Conservation (phyloP, 208 protist genomes). For the Leishmania arabica region DNA sequence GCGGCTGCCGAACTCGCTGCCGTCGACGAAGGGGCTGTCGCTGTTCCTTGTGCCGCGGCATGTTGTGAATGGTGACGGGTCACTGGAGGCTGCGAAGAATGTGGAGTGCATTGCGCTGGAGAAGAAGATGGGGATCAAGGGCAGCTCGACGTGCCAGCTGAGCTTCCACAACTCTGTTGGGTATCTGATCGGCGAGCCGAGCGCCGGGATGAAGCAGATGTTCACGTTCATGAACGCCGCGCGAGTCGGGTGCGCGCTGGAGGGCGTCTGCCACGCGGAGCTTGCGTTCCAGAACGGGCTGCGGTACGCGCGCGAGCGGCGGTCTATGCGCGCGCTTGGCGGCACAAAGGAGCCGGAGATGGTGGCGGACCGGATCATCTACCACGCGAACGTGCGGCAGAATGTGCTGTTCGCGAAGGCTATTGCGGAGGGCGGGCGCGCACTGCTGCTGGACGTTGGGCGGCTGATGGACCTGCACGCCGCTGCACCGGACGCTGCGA, state of each 20-base stretch:
- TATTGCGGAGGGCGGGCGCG: constrained; percentile 81
- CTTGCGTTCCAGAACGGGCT: constrained; percentile 87
- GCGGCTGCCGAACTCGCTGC: constrained; percentile 58
- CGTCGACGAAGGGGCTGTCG: constrained; percentile 87
- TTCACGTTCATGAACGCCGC: constrained; percentile 92
- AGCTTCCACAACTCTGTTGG: constrained; percentile 84
- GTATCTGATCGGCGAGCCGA: constrained; percentile 84
- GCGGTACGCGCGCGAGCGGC: constrained; percentile 70
- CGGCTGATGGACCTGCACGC: constrained; percentile 68
- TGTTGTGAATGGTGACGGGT: constrained; percentile 68
- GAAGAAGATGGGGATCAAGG: constrained; percentile 92
- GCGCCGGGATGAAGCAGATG: constrained; percentile 88
- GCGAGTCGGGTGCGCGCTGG: constrained; percentile 73
- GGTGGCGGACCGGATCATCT: constrained; percentile 64
- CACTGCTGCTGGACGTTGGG: constrained; percentile 72
- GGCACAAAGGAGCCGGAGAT: constrained; percentile 61
- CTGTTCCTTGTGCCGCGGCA: constrained; percentile 91
- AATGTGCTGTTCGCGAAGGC: constrained; percentile 86
- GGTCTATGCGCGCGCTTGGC: constrained; percentile 65
- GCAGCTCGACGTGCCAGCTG: constrained; percentile 76
- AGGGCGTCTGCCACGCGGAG: constrained; percentile 81
- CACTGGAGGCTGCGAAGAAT: constrained; percentile 60
- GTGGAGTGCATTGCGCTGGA: constrained; percentile 71
- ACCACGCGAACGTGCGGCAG: constrained; percentile 80
- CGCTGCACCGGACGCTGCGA: constrained; percentile 22